Conservation (phyloP, 805 yeast genomes). For the Saccharomycopsis oosterbeekiorum region DNA sequence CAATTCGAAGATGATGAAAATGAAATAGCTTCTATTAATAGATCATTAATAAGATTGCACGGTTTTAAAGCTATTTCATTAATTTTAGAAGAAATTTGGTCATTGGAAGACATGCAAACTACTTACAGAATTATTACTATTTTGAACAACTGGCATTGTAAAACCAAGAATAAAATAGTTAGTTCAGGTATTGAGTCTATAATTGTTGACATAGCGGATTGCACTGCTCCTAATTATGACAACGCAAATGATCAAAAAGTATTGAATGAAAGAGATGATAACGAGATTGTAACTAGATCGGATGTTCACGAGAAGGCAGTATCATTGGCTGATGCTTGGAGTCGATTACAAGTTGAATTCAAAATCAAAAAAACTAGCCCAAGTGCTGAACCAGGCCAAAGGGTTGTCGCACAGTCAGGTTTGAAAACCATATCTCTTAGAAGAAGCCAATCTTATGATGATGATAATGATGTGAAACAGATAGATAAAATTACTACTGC, state of each 20-base stretch:
- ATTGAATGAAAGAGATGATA: background rate
- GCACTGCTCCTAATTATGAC: conserved; percentile 9
- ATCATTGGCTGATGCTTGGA: background rate
- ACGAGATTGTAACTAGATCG: background rate
- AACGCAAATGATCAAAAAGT: conserved; percentile 5
- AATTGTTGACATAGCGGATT: conserved; percentile 33
- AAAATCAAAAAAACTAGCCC: background rate
- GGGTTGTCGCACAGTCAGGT: background rate
- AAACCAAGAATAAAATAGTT: conserved; percentile 69
- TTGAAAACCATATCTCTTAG: background rate
- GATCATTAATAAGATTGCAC: conserved; percentile 63
- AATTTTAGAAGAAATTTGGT: conserved; percentile 34
- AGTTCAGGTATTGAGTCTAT: conserved; percentile 63
- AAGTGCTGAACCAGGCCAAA: background rate
- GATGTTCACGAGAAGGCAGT: background rate
- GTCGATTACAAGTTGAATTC: background rate
- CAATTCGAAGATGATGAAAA: conserved; percentile 28
- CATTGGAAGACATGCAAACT: conserved; percentile 22
- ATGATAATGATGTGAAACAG: background rate
- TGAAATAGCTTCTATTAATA: conserved; percentile 30
- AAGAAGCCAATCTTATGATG: background rate
- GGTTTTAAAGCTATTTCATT: conserved; percentile 75
- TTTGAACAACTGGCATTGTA: conserved; percentile 53
- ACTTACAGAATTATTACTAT: conserved; percentile 42
- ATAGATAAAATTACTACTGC: background rate